Evolutionary conservation across 1,139 yeast genomes (phyloP), one percentile per base, ranked within the genome.

Genomic region (Maudiozyma humilis): DNA sequence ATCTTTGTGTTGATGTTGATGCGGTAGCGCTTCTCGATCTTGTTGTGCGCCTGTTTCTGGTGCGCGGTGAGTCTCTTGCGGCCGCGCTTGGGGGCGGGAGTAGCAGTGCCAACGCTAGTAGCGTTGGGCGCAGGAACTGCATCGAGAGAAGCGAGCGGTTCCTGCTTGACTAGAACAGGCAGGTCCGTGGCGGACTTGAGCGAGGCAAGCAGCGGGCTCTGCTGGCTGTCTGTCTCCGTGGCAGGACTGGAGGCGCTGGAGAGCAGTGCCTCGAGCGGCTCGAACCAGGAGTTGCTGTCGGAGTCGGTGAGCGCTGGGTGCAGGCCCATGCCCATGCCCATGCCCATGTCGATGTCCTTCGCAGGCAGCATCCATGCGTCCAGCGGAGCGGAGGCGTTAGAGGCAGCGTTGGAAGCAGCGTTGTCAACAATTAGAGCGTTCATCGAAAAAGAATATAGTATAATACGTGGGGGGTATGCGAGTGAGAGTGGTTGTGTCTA

Each of bases 1-100:
- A 81, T 81, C 62, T 81, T 81, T 18, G 82, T 77, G 60, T 81
- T 81, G 55, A 82, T 80, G 58, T 79, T 81, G 46, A 80, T 79
- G 59, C 88, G 68, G 62, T 82, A 82, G 51, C 79, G 75, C 57
- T 81, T 79, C 57, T 81, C 87, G 50, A 80, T 79, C 57, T 76
- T 76, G 61, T 79, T 79, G 57, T 82, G 88, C 0, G 86, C 86
- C 55, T 78, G 78, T 52, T 80, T 79, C 63, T 81, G 87, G 49
- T 73, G 71, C 5, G 71, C 69, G 2, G 82, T 77, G 46, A 78
- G 62, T 60, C 79, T 72, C 63, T 77, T 77, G 54, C 78, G 68
- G 20, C 27, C 17, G n/a, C 15, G 27, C 23, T 18, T 30, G n/a
- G 23, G 18, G 4, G 16, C 15, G 14, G 58, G 68, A 73, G n/a